These are phyloP conservation scores for Pseudocercospora pini-densiflorae DNA, from an alignment of 2,329 filamentous ascomycete genomes.

Conservation along the genomic window DNA sequence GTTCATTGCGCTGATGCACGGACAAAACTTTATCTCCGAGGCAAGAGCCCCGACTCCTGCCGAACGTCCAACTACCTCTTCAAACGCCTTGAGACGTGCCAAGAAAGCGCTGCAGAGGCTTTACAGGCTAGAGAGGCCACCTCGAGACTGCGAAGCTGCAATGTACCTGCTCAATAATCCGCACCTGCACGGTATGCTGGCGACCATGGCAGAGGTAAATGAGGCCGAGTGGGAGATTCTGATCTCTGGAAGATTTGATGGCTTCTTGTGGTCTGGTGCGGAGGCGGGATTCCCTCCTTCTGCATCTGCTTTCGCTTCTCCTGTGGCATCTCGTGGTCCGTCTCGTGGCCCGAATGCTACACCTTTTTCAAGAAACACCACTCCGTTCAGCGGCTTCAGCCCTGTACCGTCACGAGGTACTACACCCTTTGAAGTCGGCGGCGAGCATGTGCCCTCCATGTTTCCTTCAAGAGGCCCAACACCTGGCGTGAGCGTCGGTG, in stretches of 20 bases:
- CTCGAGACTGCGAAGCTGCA: conserved; percentile 83
- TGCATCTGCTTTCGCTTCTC: conserved; percentile 35
- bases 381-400: conserved; percentile 64
- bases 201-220: conserved; percentile 85
- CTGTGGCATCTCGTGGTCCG: conserved; percentile 36
- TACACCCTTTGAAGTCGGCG: conserved; percentile 53
- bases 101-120: conserved; percentile 81
- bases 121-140: conserved; percentile 73
- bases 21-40: conserved; percentile 56
- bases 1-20: conserved; percentile 79
- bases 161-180: conserved; percentile 86
- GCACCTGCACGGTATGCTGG: conserved; percentile 80
- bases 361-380: conserved; percentile 51
- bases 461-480: conserved; percentile 41
- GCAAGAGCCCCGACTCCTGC: conserved; percentile 70
- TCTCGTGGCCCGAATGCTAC: conserved; percentile 50
- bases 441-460: conserved; percentile 33
- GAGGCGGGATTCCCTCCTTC: conserved; percentile 58
- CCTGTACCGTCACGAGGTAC: conserved; percentile 50
- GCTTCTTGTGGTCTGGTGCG: conserved; percentile 91
- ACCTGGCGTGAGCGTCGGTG: conserved; percentile 38
- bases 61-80: conserved; percentile 43
- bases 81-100: conserved; percentile 74
- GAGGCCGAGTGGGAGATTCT: conserved; percentile 96
- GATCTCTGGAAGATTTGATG: conserved; percentile 90